A percentile compares a stretch with the other conserved stretches of the same genome.
Conservation (phyloP, 768 basidiomycete species). For the Leucocoprinus sp. region DNA sequence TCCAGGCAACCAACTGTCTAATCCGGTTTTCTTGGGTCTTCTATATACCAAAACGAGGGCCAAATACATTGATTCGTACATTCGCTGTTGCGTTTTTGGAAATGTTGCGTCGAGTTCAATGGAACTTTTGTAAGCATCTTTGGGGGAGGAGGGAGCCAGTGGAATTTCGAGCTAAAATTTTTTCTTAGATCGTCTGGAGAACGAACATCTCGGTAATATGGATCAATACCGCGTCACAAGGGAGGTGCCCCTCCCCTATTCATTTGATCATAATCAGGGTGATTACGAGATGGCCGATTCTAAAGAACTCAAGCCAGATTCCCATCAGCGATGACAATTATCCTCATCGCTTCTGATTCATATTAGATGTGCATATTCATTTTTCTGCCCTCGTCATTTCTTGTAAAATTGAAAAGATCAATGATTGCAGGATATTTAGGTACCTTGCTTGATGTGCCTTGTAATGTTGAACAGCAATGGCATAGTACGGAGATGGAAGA, state of each 20-base stretch:
- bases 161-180: neutral
- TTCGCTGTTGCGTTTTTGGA: conserved; percentile 71
- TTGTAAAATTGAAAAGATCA: too few relatives aligned
- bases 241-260: conserved; percentile 80
- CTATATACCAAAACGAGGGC: conserved; percentile 53
- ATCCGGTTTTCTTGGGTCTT: conserved; percentile 80
- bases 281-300: conserved; percentile 35
- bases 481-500: too few relatives aligned
- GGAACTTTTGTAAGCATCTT: conserved; percentile 39
- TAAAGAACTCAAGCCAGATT: neutral
- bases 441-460: too few relatives aligned
- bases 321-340: neutral
- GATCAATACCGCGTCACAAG: conserved; percentile 86
- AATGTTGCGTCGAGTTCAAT: conserved; percentile 72
- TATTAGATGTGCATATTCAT: neutral
- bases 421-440: too few relatives aligned
- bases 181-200: conserved; percentile 38
- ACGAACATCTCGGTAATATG: conserved; percentile 89
- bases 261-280: conserved; percentile 40
- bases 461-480: too few relatives aligned
- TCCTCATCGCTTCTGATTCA: neutral
- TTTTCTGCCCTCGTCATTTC: neutral
- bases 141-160: neutral
- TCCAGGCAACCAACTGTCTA: conserved; percentile 59
- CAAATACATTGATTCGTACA: conserved; percentile 43